These are phyloP conservation scores for Chlorella variabilis DNA, from an alignment of 163 green algal species.

Conservation along the genomic window DNA sequence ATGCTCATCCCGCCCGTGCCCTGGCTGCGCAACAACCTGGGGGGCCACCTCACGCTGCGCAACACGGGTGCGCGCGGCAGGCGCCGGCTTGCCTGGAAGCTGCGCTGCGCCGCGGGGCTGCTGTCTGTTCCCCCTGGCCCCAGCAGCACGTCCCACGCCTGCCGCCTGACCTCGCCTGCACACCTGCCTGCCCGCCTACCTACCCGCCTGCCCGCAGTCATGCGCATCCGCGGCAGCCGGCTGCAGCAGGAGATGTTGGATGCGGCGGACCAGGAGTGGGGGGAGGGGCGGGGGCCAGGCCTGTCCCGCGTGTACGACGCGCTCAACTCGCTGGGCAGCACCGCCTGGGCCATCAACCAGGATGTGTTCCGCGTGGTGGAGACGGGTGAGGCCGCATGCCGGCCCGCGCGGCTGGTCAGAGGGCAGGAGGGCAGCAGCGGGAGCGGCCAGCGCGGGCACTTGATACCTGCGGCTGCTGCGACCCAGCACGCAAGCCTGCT, in stretches of 20 bases:
- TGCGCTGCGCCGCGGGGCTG: too few species aligned
- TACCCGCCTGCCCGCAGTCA: conserved; percentile 46
- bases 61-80: conserved; percentile 10
- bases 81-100: too few species aligned
- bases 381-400: conserved; percentile 21
- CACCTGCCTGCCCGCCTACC: not conserved
- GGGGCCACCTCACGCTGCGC: conserved; percentile 65
- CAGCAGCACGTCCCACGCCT: not conserved
- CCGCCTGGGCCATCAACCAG: conserved; percentile 69
- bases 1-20: conserved; percentile 79
- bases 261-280: conserved; percentile 37
- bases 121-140: not conserved
- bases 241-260: conserved; percentile 49
- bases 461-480: too few species aligned
- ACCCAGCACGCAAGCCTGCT: too few species aligned
- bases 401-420: too few species aligned
- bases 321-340: conserved; percentile 76
- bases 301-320: conserved; percentile 63
- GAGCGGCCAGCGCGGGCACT: too few species aligned
- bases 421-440: too few species aligned
- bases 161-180: not conserved
- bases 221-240: conserved; percentile 56
- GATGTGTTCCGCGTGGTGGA: conserved; percentile 61
- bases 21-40: conserved; percentile 60
- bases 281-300: conserved; percentile 28